Base-by-base conservation (phyloP, 768 basidiomycete genomes). In the Tulasnella sp. region DNA sequence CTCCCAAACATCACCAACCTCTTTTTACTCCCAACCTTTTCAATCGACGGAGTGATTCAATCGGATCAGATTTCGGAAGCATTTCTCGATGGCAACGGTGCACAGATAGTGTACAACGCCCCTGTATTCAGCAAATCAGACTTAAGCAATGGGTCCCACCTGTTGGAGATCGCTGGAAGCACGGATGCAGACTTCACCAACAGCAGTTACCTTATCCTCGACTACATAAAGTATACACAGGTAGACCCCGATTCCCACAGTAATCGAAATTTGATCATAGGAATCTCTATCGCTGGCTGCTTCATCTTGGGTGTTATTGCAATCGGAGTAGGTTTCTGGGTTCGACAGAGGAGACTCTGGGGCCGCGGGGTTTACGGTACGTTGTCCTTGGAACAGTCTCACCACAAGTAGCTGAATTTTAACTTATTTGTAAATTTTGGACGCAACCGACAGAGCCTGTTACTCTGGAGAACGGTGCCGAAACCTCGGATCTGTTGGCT, bases 1-100 rank as follows among this genome's bases (percentile, higher is more conserved):
- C n/a, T n/a, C n/a, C n/a, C n/a, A n/a, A n/a, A n/a, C n/a, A n/a
- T n/a, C n/a, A n/a, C n/a, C n/a, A n/a, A n/a, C 54, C n/a, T 8
- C 9, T 58, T 58, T n/a, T 6, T n/a, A 58, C 54, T 20, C 20
- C 54, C 54, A 22, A 58, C 54, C n/a, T 58, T 58, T 58, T 58
- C 54, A 5, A 58, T 58, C 54, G 54, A 58, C 54, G 54, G 54
- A 20, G 54, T 58, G 20, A 22, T 58, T n/a, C 54, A 58, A 58
- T 6, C 54, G 11, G 54, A 58, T n/a, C 28, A 20, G 14, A 69
- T 34, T 7, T 20, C 11, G 11, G 31, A 69, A 69, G 64, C 64
- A 31, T 69, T 69, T 69, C 64, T 69, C 64, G 64, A 69, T 31
- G 64, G 64, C 64, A 69, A 69, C 28, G 64, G 64, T 37, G 34